Percentiles rank a stretch among this genome's conserved stretches.
phyloP scores from a whole-genome alignment of 1,284 basidiomycete genomes.

The Chondrostereum purpureum region DNA sequence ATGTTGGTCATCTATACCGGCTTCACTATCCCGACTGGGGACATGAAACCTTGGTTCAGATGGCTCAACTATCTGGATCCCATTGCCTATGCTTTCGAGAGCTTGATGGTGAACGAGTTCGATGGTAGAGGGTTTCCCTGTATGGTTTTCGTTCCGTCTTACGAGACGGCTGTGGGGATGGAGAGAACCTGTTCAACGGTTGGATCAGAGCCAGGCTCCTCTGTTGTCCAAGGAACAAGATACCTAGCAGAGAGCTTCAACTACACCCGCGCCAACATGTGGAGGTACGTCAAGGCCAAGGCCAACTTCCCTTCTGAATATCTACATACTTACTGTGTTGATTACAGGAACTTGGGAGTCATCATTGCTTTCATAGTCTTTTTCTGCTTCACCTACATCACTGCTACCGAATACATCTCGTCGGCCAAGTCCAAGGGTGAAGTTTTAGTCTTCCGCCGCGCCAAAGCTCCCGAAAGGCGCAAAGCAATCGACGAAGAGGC shows the following conservation, averaged over 20 bases:
- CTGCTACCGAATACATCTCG: slow-evolving; percentile 35
- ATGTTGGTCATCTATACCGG: slow-evolving; percentile 32
- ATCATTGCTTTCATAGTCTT: slow-evolving; percentile 26
- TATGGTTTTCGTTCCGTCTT: slow-evolving; percentile 26
- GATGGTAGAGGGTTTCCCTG: slow-evolving; percentile 24
- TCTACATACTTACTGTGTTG: slow-evolving; percentile 5
- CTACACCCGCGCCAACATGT: slow-evolving; percentile 33
- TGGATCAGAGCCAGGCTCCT: slow-evolving; percentile 28
- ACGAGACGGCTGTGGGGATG: slow-evolving; percentile 19
- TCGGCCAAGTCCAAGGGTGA: slow-evolving; percentile 32
- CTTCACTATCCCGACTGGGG: slow-evolving; percentile 9
- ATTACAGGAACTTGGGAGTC: slow-evolving; percentile 30
- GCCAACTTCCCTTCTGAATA: not conserved
- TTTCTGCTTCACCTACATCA: slow-evolving; percentile 28
- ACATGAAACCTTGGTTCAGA: slow-evolving; percentile 12
- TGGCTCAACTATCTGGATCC: slow-evolving; percentile 43
- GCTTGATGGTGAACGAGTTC: slow-evolving; percentile 41
- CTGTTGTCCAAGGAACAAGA: slow-evolving; percentile 30
- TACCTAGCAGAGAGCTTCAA: slow-evolving; percentile 32
- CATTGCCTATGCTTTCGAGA: slow-evolving; percentile 29
- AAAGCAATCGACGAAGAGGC: slow-evolving; percentile 13
- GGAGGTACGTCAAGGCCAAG: slow-evolving; percentile 21
- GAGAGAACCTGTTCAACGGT: slow-evolving; percentile 31
- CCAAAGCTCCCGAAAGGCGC: slow-evolving; percentile 23
- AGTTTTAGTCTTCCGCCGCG: slow-evolving; percentile 37